Base-by-base conservation (phyloP, 2,329 filamentous ascomycete genomes). In the Macrophomina phaseolina region DNA sequence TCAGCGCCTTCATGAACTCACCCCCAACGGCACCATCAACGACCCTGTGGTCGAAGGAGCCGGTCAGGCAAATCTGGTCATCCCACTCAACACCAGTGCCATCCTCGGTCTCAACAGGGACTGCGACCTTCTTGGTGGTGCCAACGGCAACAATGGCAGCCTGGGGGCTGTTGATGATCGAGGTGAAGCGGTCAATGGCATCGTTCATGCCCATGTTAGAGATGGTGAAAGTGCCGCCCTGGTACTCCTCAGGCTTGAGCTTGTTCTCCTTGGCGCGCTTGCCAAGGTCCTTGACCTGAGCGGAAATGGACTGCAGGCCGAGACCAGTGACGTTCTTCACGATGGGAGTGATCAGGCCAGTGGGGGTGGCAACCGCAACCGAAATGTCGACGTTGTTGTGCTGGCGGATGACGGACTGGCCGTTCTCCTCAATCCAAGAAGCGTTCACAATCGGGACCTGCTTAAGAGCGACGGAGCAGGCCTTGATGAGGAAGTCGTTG, bases 161-260 rank as follows among this genome's bases (percentile, higher is more conserved):
- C 85, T 99, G 96, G 64, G 95, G 95, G 72, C 96, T 95, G 89
- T 99, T 99, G 87, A 99, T 97, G 77, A 99, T 91, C 73, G 95
- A 95, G 63, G 95, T 98, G 84, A 99, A 99, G 80, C 94, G 89
- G 83, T 98, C 94, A 70, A 99, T 90, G 61, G 95, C 94, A 56
- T 90, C 78, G 88, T 99, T 99, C 95, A 99, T 99, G 82, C 95
- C 95, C 95, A 99, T 97, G 89, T 99, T 99, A 84, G 92, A 97
- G 83, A 99, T 98, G 81, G 94, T 97, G 84, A 99, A 97, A 79
- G 93, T 97, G 80, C 95, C 95, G 66, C 95, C 95, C 86, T 97
- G 94, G 89, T 97, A 99, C 84, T 99, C 94, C 81, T 99, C 94
- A 56, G 95, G 95, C 90, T 98, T 98, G 75, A 99, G 91, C 89